These are phyloP conservation scores for Aspergillus chevalieri DNA, from an alignment of 2,329 filamentous ascomycete species.

Conservation along the genomic window DNA sequence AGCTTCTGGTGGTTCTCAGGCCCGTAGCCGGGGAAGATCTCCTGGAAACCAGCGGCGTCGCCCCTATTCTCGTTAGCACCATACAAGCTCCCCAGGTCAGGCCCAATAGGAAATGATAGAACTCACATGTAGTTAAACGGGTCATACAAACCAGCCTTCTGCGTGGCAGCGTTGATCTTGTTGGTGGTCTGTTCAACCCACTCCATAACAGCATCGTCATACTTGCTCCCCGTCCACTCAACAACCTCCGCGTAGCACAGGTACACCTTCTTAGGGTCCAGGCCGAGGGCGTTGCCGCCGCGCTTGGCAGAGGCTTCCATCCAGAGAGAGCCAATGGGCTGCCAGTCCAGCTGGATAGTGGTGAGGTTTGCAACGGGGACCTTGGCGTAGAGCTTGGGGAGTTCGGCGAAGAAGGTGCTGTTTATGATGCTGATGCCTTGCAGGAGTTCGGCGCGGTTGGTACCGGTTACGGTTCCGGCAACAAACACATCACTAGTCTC, in stretches of 20 bases:
- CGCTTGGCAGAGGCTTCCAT: constrained; percentile 21
- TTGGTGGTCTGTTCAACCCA: constrained; percentile 29
- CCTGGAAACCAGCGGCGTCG: constrained; percentile 32
- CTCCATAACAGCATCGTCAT: constrained; percentile 23
- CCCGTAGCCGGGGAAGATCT: constrained; percentile 31
- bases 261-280: constrained; percentile 30
- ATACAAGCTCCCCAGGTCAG: too few species aligned
- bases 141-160: constrained; percentile 20
- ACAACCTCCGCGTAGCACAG: constrained; percentile 35
- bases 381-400: constrained; percentile 33
- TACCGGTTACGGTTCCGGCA: constrained; percentile 28
- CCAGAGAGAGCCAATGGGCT: constrained; percentile 34
- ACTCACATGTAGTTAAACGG: constrained; percentile 30
- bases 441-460: constrained; percentile 25
- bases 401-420: constrained; percentile 31
- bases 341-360: constrained; percentile 36
- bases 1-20: constrained; percentile 25
- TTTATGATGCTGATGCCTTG: constrained; percentile 36
- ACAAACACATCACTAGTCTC: constrained; percentile 28
- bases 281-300: constrained; percentile 23
- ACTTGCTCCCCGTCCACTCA: constrained; percentile 25
- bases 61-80: constrained; percentile 4
- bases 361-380: constrained; percentile 32
- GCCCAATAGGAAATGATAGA: too few species aligned
- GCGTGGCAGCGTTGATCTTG: constrained; percentile 22